phyloP scores from a whole-genome alignment of 2,329 filamentous ascomycete genomes.

The Alternaria infectoria region DNA sequence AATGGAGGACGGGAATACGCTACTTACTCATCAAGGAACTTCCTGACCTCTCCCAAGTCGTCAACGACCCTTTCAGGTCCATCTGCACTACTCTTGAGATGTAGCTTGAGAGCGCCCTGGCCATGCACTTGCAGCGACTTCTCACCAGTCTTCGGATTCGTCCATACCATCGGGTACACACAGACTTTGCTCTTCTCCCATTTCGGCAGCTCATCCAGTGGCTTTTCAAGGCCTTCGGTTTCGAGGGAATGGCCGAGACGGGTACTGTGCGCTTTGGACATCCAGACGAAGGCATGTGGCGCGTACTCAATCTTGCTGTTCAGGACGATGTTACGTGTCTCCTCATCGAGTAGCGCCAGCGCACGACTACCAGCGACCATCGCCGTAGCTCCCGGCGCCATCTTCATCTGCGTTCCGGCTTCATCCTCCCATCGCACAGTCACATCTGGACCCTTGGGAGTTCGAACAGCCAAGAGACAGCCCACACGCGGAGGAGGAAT shows the following conservation, averaged over 20 bases:
- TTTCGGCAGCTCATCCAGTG: slow-evolving; percentile 9
- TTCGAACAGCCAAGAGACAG: background rate
- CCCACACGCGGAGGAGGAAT: background rate
- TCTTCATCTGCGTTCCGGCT: background rate
- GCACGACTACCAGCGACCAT: background rate
- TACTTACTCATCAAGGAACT: background rate
- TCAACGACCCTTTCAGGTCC: background rate
- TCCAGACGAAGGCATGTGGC: slow-evolving; percentile 51
- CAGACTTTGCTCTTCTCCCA: slow-evolving; percentile 14
- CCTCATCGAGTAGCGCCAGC: background rate
- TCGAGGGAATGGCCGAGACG: slow-evolving; percentile 12
- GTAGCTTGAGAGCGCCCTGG: background rate
- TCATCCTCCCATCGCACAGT: background rate
- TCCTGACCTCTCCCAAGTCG: background rate
- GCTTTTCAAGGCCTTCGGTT: slow-evolving; percentile 12
- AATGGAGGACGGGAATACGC: fast-evolving
- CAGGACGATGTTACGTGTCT: background rate
- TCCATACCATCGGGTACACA: slow-evolving; percentile 18
- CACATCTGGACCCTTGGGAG: background rate
- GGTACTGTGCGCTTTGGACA: slow-evolving; percentile 13
- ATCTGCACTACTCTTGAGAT: background rate
- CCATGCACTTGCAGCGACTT: slow-evolving; percentile 17
- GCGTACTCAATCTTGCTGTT: slow-evolving; percentile 53
- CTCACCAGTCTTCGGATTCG: slow-evolving; percentile 14
- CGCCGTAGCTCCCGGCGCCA: background rate